Percentiles rank a stretch among this genome's conserved stretches.
These are phyloP conservation scores for Bacidia gigantensis DNA, from an alignment of 495 filamentous ascomycete species.

Conservation along the genomic window DNA sequence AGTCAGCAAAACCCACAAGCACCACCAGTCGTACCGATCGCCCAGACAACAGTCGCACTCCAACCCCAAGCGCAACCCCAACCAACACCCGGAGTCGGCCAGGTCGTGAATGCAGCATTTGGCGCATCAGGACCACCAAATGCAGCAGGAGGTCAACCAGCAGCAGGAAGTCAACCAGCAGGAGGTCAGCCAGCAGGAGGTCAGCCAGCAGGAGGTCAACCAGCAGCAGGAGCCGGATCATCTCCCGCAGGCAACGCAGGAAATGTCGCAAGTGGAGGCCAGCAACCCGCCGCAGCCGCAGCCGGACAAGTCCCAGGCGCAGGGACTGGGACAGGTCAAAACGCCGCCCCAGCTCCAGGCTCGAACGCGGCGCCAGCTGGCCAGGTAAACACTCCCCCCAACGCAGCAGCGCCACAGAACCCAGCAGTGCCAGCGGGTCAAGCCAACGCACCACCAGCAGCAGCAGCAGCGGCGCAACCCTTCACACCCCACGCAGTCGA, in stretches of 20 bases:
- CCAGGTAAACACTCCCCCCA: background rate
- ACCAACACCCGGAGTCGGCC: background rate
- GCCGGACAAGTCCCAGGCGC: background rate
- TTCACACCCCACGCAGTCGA: background rate
- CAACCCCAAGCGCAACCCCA: background rate
- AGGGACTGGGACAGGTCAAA: background rate
- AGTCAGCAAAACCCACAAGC: background rate
- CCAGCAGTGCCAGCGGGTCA: background rate
- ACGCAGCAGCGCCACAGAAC: background rate
- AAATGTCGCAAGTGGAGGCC: background rate
- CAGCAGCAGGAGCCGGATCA: no score
- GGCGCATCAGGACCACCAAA: background rate
- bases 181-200: no score
- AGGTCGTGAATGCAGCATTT: background rate
- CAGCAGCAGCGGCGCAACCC: background rate
- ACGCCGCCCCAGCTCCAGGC: background rate
- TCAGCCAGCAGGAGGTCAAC: no score
- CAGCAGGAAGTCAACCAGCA: no score
- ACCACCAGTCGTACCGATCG: background rate
- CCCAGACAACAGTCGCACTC: constrained; percentile 8
- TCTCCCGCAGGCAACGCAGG: background rate
- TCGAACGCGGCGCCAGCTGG: background rate
- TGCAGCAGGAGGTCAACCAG: background rate
- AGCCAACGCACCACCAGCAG: background rate
- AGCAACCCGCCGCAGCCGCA: background rate